These are phyloP conservation scores for Phytophthora kernoviae DNA, from an alignment of 352 stramenopile species.

Conservation along the genomic window DNA sequence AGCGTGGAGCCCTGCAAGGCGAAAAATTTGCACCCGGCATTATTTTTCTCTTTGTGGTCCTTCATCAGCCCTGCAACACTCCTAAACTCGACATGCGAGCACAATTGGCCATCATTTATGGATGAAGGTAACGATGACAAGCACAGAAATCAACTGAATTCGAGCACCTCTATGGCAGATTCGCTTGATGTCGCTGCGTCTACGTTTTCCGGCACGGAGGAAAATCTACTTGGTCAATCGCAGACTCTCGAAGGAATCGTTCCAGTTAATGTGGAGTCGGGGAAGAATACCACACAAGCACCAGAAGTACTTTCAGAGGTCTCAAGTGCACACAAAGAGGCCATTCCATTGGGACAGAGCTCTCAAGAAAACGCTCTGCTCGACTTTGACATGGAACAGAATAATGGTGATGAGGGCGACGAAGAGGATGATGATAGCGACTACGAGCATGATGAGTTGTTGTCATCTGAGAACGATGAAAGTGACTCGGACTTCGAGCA, in stretches of 20 bases:
- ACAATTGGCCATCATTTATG: constrained; percentile 86
- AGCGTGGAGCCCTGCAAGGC: constrained; percentile 33
- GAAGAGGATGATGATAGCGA: constrained; percentile 81
- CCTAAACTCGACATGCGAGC: constrained; percentile 71
- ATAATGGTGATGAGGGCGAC: constrained; percentile 26
- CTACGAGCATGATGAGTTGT: constrained; percentile 82
- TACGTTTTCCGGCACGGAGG: not conserved
- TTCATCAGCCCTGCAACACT: constrained; percentile 68
- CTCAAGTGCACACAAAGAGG: not conserved
- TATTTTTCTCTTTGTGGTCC: constrained; percentile 89
- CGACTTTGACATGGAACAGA: constrained; percentile 7
- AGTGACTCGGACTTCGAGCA: constrained; percentile 82
- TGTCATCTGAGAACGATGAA: constrained; percentile 75
- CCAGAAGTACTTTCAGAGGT: not conserved
- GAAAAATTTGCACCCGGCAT: constrained; percentile 78
- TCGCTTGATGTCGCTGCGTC: not conserved
- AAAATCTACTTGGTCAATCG: not conserved
- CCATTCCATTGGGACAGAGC: constrained; percentile 8
- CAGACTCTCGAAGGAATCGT: not conserved
- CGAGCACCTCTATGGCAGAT: not conserved
- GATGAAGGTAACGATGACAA: constrained; percentile 45
- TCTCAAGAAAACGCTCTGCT: constrained; percentile 14
- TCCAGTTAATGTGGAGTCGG: not conserved
- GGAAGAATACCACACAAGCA: constrained; percentile 2
- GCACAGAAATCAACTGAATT: constrained; percentile 18